phyloP scores from a whole-genome alignment of 495 filamentous ascomycete genomes.

The Penicillium alfredii region DNA sequence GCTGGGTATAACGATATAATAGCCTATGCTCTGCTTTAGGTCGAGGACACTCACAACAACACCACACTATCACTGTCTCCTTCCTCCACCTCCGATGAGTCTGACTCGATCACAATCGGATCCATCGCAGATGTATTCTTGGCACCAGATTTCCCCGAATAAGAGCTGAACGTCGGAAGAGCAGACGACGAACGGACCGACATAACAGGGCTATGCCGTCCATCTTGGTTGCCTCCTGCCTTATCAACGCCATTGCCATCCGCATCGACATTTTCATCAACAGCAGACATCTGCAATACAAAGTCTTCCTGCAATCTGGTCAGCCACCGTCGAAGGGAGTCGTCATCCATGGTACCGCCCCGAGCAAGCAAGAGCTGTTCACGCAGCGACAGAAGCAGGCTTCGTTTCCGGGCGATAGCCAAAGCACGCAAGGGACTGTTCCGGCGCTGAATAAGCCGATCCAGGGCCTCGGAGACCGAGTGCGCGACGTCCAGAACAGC shows the following conservation, averaged over 20 bases:
- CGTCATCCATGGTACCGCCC: constrained; percentile 61
- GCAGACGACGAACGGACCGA: too few relatives aligned
- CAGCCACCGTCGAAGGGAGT: constrained; percentile 58
- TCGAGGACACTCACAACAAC: constrained; percentile 1
- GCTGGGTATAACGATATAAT: too few relatives aligned
- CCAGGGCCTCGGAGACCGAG: constrained; percentile 54
- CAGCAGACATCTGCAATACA: constrained; percentile 59
- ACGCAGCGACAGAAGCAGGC: constrained; percentile 64
- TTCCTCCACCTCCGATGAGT: background rate
- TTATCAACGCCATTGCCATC: constrained; percentile 2
- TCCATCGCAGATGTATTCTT: background rate
- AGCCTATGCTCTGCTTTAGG: too few relatives aligned
- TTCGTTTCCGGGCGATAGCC: constrained; percentile 55
- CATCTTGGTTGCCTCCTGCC: too few relatives aligned
- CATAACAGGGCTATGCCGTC: too few relatives aligned
- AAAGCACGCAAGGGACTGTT: constrained; percentile 53
- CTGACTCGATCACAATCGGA: constrained; percentile 9
- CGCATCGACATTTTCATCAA: constrained; percentile 36
- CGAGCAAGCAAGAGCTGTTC: constrained; percentile 70
- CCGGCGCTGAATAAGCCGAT: constrained; percentile 44
- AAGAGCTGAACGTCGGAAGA: too few relatives aligned
- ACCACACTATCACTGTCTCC: constrained; percentile 10
- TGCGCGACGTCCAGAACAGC: constrained; percentile 62
- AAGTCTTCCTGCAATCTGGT: constrained; percentile 72
- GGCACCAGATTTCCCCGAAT: too few relatives aligned